Base-by-base conservation (phyloP, 2,329 filamentous ascomycete species). In the Ophiostoma angusticollis region DNA sequence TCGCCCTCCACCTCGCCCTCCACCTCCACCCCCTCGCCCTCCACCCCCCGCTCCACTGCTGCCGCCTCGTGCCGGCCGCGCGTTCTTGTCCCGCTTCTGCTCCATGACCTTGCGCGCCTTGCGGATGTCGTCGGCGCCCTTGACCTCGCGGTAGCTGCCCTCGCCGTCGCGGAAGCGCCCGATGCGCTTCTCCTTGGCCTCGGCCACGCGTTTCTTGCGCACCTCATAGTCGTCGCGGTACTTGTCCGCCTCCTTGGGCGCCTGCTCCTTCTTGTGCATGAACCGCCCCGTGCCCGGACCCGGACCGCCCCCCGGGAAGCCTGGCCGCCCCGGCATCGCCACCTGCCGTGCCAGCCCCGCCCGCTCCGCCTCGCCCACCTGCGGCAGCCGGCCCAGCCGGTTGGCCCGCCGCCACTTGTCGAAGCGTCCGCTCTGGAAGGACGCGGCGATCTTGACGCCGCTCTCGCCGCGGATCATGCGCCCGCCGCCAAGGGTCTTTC, bases 401-500 rank as follows among this genome's bases (percentile, higher is more conserved):
- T 96, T 84, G 16, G 80, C 76, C 56, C 82, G 85, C 58, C 80
- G 82, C 93, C 91, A 98, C 48, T 72, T 75, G 56, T 96, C 87
- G 64, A 93, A 98, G 32, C 89, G 79, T 25, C 93, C 91, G 58
- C 80, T 87, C 55, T 89, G 80, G 74, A 98, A 96, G 44, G 72
- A 81, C 32, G 91, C 86, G 1, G 91, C 85, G 51, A 98, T 95
- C 67, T 95, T 96, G 65, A 89, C 84, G 39, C 91, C 91, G 53
- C 77, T 84, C 63, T 98, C 91, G 52, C 91, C 87, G 46, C 75
- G 72, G 41, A 95, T 80, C 64, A 95, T 79, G 43, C 63, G 58
- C 30, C 70, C 70, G 59, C 24, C 21, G 7, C 43, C 43, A n/a
- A n/a, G n/a, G n/a, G n/a, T n/a, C 40, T 60, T 58, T 34, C 72